Conservation (phyloP, 192 early-diverging fungal genomes). For the Podila epicladia region DNA sequence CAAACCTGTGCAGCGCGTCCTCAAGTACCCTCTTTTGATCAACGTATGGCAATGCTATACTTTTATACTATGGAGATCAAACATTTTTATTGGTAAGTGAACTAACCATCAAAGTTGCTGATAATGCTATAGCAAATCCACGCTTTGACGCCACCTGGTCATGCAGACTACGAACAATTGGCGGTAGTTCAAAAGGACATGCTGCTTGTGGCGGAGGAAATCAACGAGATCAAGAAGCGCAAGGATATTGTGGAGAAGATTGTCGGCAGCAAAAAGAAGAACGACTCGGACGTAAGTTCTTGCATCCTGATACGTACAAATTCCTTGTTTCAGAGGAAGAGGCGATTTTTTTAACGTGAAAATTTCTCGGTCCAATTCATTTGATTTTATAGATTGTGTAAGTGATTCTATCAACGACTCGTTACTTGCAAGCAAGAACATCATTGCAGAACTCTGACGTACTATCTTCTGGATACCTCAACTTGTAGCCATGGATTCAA, state of each 20-base stretch:
- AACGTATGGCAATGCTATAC: constrained; percentile 52
- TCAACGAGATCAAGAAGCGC: constrained; percentile 88
- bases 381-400: constrained; percentile 38
- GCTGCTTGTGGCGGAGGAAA: constrained; percentile 77
- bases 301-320: not conserved
- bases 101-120: constrained; percentile 1
- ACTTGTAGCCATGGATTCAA: constrained; percentile 75
- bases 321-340: not conserved
- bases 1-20: constrained; percentile 97
- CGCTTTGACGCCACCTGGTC: constrained; percentile 61
- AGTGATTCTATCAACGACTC: not conserved
- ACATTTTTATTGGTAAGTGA: too few relatives aligned
- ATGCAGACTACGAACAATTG: constrained; percentile 68
- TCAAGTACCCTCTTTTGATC: constrained; percentile 94
- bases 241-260: constrained; percentile 89
- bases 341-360: not conserved
- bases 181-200: constrained; percentile 58
- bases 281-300: constrained; percentile 75
- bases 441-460: not conserved
- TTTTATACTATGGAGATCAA: not conserved
- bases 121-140: constrained; percentile 55
- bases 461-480: constrained; percentile 2
- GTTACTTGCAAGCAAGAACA: not conserved
- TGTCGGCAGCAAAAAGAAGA: constrained; percentile 73
- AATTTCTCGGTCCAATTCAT: not conserved